A percentile compares a stretch with the other conserved stretches of the same genome.
These are phyloP conservation scores for Plasmodium reichenowi DNA, from an alignment of 169 alveolate genomes.

Conservation along the genomic window DNA sequence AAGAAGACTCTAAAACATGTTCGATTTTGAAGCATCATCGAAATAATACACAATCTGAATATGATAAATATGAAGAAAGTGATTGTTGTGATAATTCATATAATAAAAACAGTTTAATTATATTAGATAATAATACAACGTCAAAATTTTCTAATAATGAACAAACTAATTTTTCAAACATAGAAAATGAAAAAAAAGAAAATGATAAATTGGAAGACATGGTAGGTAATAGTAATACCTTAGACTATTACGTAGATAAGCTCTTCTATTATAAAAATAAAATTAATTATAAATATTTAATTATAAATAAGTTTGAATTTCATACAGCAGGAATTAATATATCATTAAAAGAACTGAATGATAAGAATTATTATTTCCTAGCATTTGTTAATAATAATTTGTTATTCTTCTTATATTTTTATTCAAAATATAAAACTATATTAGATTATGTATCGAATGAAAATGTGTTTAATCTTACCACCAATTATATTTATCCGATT, in stretches of 20 bases:
- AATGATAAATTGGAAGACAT: constrained; percentile 10
- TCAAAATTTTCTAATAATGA: too few species aligned
- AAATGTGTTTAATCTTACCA: constrained; percentile 3
- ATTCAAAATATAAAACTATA: constrained; percentile 43
- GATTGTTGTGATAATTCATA: too few species aligned
- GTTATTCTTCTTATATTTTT: constrained; percentile 61
- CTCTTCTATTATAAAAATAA: constrained; percentile 29
- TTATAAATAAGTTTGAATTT: constrained; percentile 54
- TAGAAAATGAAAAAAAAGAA: not conserved
- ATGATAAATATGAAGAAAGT: too few species aligned
- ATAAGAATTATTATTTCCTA: constrained; percentile 52
- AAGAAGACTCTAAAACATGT: too few species aligned
- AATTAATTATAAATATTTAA: constrained; percentile 48
- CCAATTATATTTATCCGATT: constrained; percentile 47
- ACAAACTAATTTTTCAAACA: not conserved
- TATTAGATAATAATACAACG: too few species aligned
- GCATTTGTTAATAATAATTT: constrained; percentile 53
- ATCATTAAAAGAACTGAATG: constrained; percentile 43
- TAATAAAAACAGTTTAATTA: too few species aligned
- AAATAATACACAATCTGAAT: too few species aligned
- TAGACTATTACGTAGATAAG: constrained; percentile 15
- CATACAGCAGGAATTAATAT: constrained; percentile 1
- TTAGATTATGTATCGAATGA: constrained; percentile 41
- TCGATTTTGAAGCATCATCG: too few species aligned
- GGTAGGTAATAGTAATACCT: not conserved